A percentile compares a stretch with the other conserved stretches of the same genome.
Evolutionary conservation across 768 basidiomycete genomes (phyloP).

Genomic region (Erythrobasidium yunnanense): DNA sequence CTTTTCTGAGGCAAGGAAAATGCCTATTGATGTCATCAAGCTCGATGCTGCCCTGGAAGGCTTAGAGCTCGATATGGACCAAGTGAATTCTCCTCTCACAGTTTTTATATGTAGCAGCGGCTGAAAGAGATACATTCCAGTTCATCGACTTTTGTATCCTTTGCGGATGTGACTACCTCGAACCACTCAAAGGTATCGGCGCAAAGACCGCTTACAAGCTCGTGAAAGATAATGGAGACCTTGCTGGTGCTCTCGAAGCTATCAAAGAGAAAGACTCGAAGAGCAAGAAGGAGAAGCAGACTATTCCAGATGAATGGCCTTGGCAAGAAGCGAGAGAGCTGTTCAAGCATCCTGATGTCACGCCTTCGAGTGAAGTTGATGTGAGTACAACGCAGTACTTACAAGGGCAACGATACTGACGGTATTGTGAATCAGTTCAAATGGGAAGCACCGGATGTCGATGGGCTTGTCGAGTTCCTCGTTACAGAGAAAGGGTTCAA

Average conservation of each 20-base stretch:
- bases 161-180: conserved; percentile 94
- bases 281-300: conserved; percentile 57
- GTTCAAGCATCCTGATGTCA: conserved; percentile 80
- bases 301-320: conserved; percentile 88
- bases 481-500: conserved; percentile 95
- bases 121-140: conserved; percentile 44
- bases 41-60: conserved; percentile 74
- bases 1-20: conserved; percentile 94
- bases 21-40: conserved; percentile 84
- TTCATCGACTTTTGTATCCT: conserved; percentile 94
- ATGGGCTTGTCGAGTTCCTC: conserved; percentile 84
- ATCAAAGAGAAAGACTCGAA: conserved; percentile 48
- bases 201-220: conserved; percentile 92
- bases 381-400: conserved; percentile 49
- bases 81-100: conserved; percentile 46
- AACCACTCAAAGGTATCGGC: conserved; percentile 94
- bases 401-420: background rate
- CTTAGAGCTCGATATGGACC: conserved; percentile 81
- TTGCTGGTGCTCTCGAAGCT: conserved; percentile 63
- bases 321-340: conserved; percentile 89
- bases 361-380: conserved; percentile 72
- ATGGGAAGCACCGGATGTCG: conserved; percentile 85
- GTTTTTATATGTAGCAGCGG: background rate
- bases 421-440: conserved; percentile 54
- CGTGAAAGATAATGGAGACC: conserved; percentile 64